These are phyloP conservation scores for Licmophora abbreviata DNA, from an alignment of 108 stramenopile genomes.

Conservation along the genomic window DNA sequence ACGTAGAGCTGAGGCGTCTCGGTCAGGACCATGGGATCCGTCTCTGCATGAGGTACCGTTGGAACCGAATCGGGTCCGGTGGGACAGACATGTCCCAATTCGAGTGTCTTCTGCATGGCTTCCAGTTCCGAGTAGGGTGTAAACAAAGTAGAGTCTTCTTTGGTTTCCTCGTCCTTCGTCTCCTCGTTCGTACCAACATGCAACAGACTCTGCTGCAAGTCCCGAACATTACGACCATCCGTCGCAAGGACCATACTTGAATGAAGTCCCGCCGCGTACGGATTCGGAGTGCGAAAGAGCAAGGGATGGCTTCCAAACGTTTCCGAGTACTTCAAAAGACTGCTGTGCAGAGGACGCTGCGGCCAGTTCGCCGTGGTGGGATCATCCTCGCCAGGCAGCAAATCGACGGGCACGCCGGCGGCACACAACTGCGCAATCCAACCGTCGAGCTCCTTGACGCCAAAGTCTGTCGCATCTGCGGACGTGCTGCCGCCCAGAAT, in stretches of 20 bases:
- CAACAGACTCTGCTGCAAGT: conserved; percentile 49
- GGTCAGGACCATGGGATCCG: conserved; percentile 72
- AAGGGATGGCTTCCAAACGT: conserved; percentile 23
- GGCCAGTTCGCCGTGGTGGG: conserved; percentile 87
- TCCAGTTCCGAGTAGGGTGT: conserved; percentile 35
- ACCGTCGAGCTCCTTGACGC: conserved; percentile 51
- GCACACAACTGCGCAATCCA: conserved; percentile 43
- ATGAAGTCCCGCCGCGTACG: conserved; percentile 42
- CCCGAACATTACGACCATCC: conserved; percentile 64
- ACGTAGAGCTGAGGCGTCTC: conserved; percentile 48
- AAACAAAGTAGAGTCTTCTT: not conserved
- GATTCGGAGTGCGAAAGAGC: conserved; percentile 63
- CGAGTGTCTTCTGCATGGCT: conserved; percentile 48
- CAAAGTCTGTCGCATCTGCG: conserved; percentile 2
- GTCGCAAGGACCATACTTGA: conserved; percentile 48
- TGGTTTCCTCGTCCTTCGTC: conserved; percentile 9
- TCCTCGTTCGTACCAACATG: conserved; percentile 7
- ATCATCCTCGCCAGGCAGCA: conserved; percentile 69
- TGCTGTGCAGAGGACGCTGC: conserved; percentile 70
- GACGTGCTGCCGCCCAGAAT: conserved; percentile 52
- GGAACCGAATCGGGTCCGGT: conserved; percentile 85
- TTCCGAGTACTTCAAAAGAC: conserved; percentile 43
- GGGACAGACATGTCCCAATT: conserved; percentile 70
- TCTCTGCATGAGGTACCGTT: conserved; percentile 53
- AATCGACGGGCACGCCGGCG: conserved; percentile 63